phyloP scores from a whole-genome alignment of 1,139 yeast genomes.

The Saccharomyces hybrid region DNA sequence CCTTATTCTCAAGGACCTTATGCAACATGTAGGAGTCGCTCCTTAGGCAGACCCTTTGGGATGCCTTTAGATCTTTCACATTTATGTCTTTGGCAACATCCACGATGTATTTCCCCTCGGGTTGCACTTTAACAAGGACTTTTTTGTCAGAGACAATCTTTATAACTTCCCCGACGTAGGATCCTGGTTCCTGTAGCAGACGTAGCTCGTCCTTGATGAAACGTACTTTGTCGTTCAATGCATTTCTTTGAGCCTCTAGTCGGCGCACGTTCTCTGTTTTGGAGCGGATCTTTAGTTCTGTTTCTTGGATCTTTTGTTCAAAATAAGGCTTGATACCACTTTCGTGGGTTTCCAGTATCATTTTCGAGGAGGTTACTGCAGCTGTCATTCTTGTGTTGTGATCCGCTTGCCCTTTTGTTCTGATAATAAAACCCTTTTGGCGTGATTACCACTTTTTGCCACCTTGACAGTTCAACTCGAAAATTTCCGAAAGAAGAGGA shows the following conservation, averaged over 20 bases:
- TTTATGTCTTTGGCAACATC: slow-evolving; percentile 86
- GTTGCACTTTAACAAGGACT: slow-evolving; percentile 90
- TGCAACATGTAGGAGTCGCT: slow-evolving; percentile 92
- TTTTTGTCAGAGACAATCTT: slow-evolving; percentile 94
- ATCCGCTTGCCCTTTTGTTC: slow-evolving; percentile 16
- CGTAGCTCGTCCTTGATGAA: slow-evolving; percentile 89
- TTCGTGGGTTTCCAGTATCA: slow-evolving; percentile 40
- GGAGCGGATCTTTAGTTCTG: slow-evolving; percentile 78
- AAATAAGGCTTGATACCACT: slow-evolving; percentile 85
- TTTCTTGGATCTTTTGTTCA: slow-evolving; percentile 88
- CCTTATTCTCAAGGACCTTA: slow-evolving; percentile 89
- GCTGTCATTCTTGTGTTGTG: slow-evolving; percentile 38
- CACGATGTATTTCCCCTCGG: slow-evolving; percentile 93
- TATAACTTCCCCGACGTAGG: slow-evolving; percentile 94
- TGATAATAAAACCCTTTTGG: slow-evolving; percentile 17
- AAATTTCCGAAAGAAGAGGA: neutral
- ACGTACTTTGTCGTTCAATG: slow-evolving; percentile 72
- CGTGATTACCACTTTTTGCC: neutral
- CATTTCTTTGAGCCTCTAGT: slow-evolving; percentile 73
- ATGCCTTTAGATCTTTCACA: slow-evolving; percentile 83
- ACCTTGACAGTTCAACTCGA: neutral
- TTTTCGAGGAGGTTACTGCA: slow-evolving; percentile 25
- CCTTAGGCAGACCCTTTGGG: slow-evolving; percentile 86
- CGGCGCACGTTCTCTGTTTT: slow-evolving; percentile 89
- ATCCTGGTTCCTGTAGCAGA: slow-evolving; percentile 91